phyloP scores from a whole-genome alignment of 768 basidiomycete genomes.

The Tephrocybe sp. region DNA sequence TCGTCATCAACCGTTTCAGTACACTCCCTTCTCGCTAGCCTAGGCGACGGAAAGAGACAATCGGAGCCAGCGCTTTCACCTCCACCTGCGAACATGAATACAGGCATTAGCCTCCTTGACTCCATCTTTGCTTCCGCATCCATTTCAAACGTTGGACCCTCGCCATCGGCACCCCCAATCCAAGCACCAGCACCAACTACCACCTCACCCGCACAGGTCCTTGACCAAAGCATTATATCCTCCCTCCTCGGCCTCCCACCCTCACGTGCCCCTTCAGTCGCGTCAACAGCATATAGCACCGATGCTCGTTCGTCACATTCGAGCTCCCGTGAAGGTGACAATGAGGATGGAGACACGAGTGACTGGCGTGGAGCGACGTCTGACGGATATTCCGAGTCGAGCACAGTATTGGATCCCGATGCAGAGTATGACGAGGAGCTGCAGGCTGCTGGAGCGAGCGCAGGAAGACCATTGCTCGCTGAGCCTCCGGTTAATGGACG shows the following conservation, averaged over 20 bases:
- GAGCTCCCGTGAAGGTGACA: slow-evolving; percentile 57
- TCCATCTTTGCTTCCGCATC: slow-evolving; percentile 57
- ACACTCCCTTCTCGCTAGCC: slow-evolving; percentile 45
- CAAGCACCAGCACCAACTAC: slow-evolving; percentile 57
- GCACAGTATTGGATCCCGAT: slow-evolving; percentile 38
- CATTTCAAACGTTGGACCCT: not conserved
- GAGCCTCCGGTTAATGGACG: slow-evolving; percentile 8
- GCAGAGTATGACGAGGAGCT: slow-evolving; percentile 26
- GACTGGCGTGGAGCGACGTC: slow-evolving; percentile 27
- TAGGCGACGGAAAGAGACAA: slow-evolving; percentile 21
- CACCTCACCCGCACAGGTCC: slow-evolving; percentile 56
- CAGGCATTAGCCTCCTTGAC: slow-evolving; percentile 61
- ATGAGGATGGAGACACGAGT: slow-evolving; percentile 41
- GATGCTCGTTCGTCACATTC: slow-evolving; percentile 34
- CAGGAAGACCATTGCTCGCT: slow-evolving; percentile 32
- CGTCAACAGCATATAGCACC: slow-evolving; percentile 30
- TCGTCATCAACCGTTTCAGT: slow-evolving; percentile 27
- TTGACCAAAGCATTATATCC: slow-evolving; percentile 69
- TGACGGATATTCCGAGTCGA: slow-evolving; percentile 42
- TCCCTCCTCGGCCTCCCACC: slow-evolving; percentile 57
- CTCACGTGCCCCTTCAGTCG: slow-evolving; percentile 38
- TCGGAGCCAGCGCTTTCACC: slow-evolving; percentile 11
- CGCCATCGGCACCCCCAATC: slow-evolving; percentile 26
- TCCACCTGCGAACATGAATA: slow-evolving; percentile 26
- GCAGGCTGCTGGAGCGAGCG: slow-evolving; percentile 28